Percentiles rank a stretch among this genome's conserved stretches.
Conservation (phyloP, 179 eudicot genomes). For the Heliamphora pulchella region DNA sequence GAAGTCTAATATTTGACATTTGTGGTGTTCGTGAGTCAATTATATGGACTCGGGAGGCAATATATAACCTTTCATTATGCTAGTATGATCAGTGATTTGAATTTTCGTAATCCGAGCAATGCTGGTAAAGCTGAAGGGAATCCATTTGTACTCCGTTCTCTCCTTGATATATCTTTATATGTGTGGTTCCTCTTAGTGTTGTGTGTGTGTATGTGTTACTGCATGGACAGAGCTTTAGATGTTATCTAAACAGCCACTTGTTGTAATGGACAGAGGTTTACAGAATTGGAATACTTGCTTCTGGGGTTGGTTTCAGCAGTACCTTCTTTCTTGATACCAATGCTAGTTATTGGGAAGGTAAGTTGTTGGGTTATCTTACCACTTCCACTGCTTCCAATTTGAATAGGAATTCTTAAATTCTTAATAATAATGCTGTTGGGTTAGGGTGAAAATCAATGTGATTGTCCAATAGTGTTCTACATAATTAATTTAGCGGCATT, state of each 20-base stretch:
- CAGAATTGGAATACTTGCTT: slow-evolving; percentile 79
- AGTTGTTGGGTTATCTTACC: slow-evolving; percentile 8
- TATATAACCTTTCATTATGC: neutral
- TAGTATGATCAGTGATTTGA: neutral
- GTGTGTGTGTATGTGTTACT: neutral
- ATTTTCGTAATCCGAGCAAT: neutral
- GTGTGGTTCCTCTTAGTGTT: neutral
- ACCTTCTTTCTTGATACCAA: slow-evolving; percentile 73
- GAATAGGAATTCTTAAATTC: no score
- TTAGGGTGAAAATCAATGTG: neutral
- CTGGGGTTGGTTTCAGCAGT: slow-evolving; percentile 80
- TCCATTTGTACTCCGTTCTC: neutral
- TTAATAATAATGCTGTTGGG: neutral
- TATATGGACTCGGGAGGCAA: no score
- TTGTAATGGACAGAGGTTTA: slow-evolving; percentile 57
- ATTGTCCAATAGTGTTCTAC: neutral
- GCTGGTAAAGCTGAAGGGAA: neutral
- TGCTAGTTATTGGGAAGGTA: slow-evolving; percentile 78
- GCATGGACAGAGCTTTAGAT: no score
- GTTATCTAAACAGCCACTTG: slow-evolving; percentile 8
- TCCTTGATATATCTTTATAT: neutral
- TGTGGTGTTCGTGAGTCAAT: no score
- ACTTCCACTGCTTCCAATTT: neutral
- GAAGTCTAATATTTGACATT: no score
- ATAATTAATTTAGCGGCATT: neutral